phyloP scores from a whole-genome alignment of 495 filamentous ascomycete species.

The Aspergillus funiculosus region DNA sequence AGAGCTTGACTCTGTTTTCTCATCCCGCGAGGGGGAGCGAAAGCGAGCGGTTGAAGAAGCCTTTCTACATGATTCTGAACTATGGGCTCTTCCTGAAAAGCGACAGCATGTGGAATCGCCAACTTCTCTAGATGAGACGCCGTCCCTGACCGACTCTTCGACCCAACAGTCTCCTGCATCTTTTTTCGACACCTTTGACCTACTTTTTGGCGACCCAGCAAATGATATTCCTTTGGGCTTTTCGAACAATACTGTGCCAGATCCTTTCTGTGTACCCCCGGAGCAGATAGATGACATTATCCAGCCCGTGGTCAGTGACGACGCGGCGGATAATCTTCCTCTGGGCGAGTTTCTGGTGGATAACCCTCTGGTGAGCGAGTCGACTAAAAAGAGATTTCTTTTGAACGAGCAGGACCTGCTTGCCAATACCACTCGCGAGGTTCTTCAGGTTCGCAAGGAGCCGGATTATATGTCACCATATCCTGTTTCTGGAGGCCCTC shows the following conservation, averaged over 20 bases:
- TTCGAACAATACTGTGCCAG: background rate
- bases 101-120: conserved; percentile 13
- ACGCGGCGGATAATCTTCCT: background rate
- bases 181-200: conserved; percentile 21
- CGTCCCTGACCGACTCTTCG: conserved; percentile 21
- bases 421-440: conserved; percentile 18
- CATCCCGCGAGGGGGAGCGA: no score
- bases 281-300: no score
- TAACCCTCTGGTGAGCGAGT: conserved; percentile 14
- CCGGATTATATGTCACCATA: conserved; percentile 26
- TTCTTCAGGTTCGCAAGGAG: conserved; percentile 12
- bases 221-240: conserved; percentile 11
- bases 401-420: conserved; percentile 17
- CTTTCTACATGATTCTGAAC: conserved; percentile 15
- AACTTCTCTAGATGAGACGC: conserved; percentile 18
- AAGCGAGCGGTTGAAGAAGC: conserved; percentile 24
- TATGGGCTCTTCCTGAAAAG: conserved; percentile 16
- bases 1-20: conserved; percentile 20
- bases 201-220: conserved; percentile 16
- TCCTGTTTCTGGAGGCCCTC: conserved; percentile 19
- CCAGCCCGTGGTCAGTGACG: no score
- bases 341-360: background rate
- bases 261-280: no score
- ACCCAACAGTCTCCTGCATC: conserved; percentile 17
- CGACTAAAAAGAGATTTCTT: conserved; percentile 21